A percentile compares a stretch with the other conserved stretches of the same genome.
Conservation (phyloP, 2,329 filamentous ascomycete genomes). For the Fusarium gaditjirri region DNA sequence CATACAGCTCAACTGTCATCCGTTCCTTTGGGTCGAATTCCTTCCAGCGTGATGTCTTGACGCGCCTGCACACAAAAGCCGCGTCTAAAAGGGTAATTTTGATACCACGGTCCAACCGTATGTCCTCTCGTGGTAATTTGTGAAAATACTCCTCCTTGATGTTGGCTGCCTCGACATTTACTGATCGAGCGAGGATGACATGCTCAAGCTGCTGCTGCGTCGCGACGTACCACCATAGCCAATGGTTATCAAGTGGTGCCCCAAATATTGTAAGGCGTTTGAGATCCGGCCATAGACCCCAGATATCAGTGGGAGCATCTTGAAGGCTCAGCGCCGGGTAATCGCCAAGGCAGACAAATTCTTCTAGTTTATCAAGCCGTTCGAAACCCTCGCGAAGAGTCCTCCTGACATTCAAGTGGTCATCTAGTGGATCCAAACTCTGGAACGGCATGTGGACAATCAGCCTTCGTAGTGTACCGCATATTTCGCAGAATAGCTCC, state of each 20-base stretch:
- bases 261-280: constrained; percentile 57
- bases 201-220: constrained; percentile 52
- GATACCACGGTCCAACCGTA: constrained; percentile 43
- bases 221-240: constrained; percentile 54
- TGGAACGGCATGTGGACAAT: constrained; percentile 61
- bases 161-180: constrained; percentile 47
- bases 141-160: constrained; percentile 56
- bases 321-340: constrained; percentile 55
- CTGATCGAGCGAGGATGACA: constrained; percentile 55
- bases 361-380: constrained; percentile 56
- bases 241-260: constrained; percentile 50
- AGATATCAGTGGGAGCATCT: constrained; percentile 52
- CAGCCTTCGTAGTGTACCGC: constrained; percentile 55
- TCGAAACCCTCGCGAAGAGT: constrained; percentile 59
- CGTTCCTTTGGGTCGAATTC: constrained; percentile 50
- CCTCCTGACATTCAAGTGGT: constrained; percentile 53
- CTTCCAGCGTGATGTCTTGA: constrained; percentile 47
- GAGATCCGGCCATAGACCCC: constrained; percentile 57
- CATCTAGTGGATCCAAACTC: constrained; percentile 55
- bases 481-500: constrained; percentile 55
- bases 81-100: constrained; percentile 50
- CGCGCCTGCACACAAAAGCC: constrained; percentile 35
- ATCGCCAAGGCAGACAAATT: constrained; percentile 60
- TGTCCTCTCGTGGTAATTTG: constrained; percentile 45
- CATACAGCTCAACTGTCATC: constrained; percentile 53